Percentiles rank a stretch among this genome's conserved stretches.
Evolutionary conservation across 176 grass and related monocot species (phyloP).

Genomic region (Oryza officinalis): DNA sequence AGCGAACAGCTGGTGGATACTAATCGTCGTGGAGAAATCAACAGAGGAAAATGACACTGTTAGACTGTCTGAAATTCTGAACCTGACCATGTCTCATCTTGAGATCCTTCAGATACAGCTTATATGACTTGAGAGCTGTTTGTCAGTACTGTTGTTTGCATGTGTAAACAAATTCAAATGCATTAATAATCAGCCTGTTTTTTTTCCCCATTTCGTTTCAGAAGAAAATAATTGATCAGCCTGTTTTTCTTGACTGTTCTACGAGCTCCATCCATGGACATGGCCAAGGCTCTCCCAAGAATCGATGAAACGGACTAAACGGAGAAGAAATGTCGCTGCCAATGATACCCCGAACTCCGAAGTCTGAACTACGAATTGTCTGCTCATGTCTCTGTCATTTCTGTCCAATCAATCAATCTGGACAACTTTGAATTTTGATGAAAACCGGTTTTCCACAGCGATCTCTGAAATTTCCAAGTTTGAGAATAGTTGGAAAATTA

Average conservation of each 20-base stretch:
- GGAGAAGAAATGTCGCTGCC: neutral
- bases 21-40: neutral
- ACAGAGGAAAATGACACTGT: constrained; percentile 14
- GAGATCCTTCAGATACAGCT: neutral
- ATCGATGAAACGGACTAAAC: neutral
- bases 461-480: neutral
- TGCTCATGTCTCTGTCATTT: neutral
- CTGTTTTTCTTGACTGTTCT: too few relatives aligned
- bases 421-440: neutral
- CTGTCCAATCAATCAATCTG: neutral
- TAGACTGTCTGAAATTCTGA: neutral
- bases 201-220: neutral
- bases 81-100: neutral
- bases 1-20: constrained; percentile 57
- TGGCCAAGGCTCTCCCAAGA: too few relatives aligned
- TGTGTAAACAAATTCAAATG: neutral
- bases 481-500: neutral
- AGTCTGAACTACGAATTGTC: neutral
- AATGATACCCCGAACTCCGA: neutral
- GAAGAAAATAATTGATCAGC: too few relatives aligned
- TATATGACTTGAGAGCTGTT: neutral
- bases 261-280: too few relatives aligned
- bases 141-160: neutral
- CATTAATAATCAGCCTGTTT: neutral
- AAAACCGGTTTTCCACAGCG: neutral